Conservation (phyloP, 78 protist species). For the Bigelowiella natans region DNA sequence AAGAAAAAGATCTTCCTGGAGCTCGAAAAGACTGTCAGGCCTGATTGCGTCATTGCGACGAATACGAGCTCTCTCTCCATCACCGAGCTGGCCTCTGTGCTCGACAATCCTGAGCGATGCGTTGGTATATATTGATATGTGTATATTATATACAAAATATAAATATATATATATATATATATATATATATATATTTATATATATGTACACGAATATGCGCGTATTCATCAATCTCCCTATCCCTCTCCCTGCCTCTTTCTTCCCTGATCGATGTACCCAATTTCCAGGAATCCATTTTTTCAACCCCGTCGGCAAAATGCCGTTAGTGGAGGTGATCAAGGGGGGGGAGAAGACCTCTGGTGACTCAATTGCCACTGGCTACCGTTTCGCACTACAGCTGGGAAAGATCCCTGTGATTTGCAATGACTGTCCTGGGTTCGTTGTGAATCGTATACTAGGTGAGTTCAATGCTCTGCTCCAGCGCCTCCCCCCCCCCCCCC, state of each 20-base stretch:
- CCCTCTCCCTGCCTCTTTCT: too few relatives aligned
- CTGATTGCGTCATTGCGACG: not conserved
- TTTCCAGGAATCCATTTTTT: not conserved
- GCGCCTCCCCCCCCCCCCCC: too few relatives aligned
- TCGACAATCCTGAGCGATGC: not conserved
- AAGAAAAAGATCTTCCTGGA: not conserved
- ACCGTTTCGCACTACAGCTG: not conserved
- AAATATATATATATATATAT: too few relatives aligned
- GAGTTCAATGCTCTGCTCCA: not conserved
- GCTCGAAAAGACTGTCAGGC: not conserved
- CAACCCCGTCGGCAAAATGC: not conserved
- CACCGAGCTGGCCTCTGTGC: not conserved
- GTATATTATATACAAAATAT: too few relatives aligned
- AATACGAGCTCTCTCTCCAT: not conserved
- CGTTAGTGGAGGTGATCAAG: not conserved
- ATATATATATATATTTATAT: too few relatives aligned
- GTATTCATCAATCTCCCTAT: too few relatives aligned
- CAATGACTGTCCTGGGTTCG: not conserved
- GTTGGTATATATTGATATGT: too few relatives aligned
- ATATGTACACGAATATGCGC: too few relatives aligned
- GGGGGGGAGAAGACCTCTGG: not conserved
- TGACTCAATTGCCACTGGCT: not conserved
- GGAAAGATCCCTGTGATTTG: not conserved
- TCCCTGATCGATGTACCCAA: too few relatives aligned
- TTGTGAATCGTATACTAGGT: not conserved